phyloP scores from a whole-genome alignment of 2,329 filamentous ascomycete genomes.

The Phaeophleospora eucalypticola region DNA sequence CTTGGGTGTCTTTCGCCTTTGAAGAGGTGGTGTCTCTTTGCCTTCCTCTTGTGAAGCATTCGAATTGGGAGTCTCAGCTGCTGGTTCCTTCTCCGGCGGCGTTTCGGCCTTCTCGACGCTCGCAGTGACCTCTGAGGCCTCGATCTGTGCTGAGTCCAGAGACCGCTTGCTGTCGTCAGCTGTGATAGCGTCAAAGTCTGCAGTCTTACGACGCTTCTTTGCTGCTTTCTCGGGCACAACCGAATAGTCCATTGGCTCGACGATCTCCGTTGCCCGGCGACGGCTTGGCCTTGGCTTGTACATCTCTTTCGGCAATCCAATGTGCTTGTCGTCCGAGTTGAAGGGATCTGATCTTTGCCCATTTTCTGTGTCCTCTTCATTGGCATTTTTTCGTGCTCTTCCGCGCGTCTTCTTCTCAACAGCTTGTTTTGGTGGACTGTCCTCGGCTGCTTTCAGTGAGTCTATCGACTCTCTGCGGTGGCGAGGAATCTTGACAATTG shows the following conservation, averaged over 20 bases:
- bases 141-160: not conserved
- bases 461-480: not conserved
- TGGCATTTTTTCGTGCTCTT: constrained; percentile 22
- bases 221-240: constrained; percentile 38
- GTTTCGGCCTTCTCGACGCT: not conserved
- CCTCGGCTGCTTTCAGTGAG: not conserved
- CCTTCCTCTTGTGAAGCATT: not conserved
- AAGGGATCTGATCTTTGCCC: constrained; percentile 5
- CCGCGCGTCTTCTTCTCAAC: constrained; percentile 12
- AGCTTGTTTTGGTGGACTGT: not conserved
- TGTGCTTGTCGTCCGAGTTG: constrained; percentile 29
- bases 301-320: constrained; percentile 37
- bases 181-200: not conserved
- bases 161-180: too few species aligned
- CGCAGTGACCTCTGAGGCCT: not conserved
- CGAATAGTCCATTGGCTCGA: constrained; percentile 31
- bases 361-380: constrained; percentile 6
- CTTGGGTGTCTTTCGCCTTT: not conserved
- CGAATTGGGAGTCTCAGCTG: not conserved
- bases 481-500: constrained; percentile 14
- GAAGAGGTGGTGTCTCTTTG: not conserved
- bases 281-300: constrained; percentile 39
- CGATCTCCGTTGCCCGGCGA: constrained; percentile 26
- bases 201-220: constrained; percentile 40
- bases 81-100: not conserved